A percentile compares a stretch with the other conserved stretches of the same genome.
phyloP scores from a whole-genome alignment of 2,329 filamentous ascomycete genomes.

The Colletotrichum chlorophyti region DNA sequence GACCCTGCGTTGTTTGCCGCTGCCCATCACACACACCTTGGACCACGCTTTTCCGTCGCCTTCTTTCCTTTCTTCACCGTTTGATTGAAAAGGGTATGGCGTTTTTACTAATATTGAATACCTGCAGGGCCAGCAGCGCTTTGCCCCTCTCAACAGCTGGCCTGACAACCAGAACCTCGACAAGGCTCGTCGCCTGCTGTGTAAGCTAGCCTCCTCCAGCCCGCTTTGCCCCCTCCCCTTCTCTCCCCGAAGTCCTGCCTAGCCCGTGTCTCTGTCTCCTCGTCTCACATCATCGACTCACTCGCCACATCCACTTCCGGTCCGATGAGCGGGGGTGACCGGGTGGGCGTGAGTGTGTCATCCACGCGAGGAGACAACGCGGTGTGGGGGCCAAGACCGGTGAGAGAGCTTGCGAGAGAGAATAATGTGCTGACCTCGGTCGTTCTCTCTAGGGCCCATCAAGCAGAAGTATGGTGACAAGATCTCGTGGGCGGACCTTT shows the following conservation, averaged over 20 bases:
- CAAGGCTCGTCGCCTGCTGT: constrained; percentile 78
- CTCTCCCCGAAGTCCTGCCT: no score
- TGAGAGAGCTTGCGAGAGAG: not conserved
- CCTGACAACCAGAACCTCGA: constrained; percentile 80
- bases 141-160: constrained; percentile 83
- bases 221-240: no score
- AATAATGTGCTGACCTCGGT: not conserved
- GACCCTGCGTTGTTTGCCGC: constrained; percentile 9
- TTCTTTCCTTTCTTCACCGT: constrained; percentile 3
- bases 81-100: constrained; percentile 1
- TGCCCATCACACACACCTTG: no score
- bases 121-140: constrained; percentile 72
- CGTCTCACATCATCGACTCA: not conserved
- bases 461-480: constrained; percentile 87
- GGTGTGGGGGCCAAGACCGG: constrained; percentile 53
- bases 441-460: constrained; percentile 56
- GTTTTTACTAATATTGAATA: constrained; percentile 22
- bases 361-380: no score
- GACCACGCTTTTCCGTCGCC: no score
- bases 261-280: no score
- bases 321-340: not conserved
- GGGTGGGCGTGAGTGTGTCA: no score
- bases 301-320: not conserved
- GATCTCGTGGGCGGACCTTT: constrained; percentile 80
- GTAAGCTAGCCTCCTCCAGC: constrained; percentile 6